Conservation (phyloP, 1,284 basidiomycete genomes). For the Rhizopogon parksii region DNA sequence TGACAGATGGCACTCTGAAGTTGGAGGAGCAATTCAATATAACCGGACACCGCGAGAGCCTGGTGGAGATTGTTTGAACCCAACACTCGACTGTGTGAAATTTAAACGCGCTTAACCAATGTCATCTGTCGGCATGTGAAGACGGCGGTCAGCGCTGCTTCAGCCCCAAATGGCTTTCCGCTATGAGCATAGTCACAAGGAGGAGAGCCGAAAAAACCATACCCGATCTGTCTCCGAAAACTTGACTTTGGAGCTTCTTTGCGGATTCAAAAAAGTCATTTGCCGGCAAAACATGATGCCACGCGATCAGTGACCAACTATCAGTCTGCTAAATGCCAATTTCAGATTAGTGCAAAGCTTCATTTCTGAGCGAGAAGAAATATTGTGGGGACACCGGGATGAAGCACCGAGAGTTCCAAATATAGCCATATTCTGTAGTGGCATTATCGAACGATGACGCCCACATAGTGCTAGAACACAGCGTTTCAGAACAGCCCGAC, state of each 20-base stretch:
- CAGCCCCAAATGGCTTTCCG: neutral
- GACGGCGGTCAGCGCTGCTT: neutral
- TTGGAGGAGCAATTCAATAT: neutral
- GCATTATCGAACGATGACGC: neutral
- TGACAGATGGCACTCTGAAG: too few species aligned
- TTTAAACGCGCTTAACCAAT: neutral
- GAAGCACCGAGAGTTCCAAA: neutral
- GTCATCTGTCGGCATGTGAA: neutral
- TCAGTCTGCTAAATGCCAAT: neutral
- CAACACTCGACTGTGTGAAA: neutral
- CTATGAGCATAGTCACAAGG: neutral
- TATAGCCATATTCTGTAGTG: neutral
- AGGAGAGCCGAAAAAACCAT: constrained; percentile 1
- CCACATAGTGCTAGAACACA: neutral
- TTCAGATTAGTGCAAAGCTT: constrained; percentile 3
- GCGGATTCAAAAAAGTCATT: neutral
- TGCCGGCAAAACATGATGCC: neutral
- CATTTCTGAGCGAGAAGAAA: constrained; percentile 6
- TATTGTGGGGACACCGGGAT: neutral
- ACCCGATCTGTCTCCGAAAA: constrained; percentile 1
- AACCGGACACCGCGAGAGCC: neutral
- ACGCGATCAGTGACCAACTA: neutral
- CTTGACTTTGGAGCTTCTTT: neutral
- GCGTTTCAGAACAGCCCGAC: neutral
- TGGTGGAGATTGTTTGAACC: too few species aligned